Percentiles rank a stretch among this genome's conserved stretches.
These are phyloP conservation scores for Fusarium sp. DNA, from an alignment of 2,329 filamentous ascomycete genomes.

Conservation along the genomic window DNA sequence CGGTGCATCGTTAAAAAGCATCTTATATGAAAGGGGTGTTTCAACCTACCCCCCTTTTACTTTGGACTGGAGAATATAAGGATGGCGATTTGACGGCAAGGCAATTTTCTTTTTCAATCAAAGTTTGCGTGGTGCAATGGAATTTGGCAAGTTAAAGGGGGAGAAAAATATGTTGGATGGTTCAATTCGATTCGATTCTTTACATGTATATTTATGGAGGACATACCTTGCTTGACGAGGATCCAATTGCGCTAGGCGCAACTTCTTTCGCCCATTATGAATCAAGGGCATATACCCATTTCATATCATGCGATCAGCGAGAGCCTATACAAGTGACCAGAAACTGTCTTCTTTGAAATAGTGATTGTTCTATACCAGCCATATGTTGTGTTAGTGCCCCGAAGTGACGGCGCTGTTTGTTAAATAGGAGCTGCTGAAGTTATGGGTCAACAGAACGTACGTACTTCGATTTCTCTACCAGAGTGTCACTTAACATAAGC, in stretches of 20 bases:
- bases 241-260: constrained; percentile 18
- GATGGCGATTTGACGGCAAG: constrained; percentile 26
- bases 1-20: constrained; percentile 22
- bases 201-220: constrained; percentile 46
- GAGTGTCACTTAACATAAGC: neutral
- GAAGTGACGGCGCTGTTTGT: neutral
- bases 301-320: neutral
- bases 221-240: constrained; percentile 43
- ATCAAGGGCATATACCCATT: constrained; percentile 29
- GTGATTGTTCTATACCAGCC: neutral
- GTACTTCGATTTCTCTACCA: neutral
- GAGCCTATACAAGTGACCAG: neutral
- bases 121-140: constrained; percentile 19
- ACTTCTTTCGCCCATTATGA: constrained; percentile 34
- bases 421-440: neutral
- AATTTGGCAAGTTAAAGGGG: constrained; percentile 12
- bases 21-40: constrained; percentile 21
- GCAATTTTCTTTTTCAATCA: constrained; percentile 18
- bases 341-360: neutral
- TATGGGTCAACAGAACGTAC: neutral
- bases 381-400: neutral
- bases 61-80: constrained; percentile 33
- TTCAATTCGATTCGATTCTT: constrained; percentile 44
- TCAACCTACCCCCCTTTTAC: neutral
- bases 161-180: constrained; percentile 38